Base-by-base conservation (phyloP, 345 rosid genomes). In the Sonneratia caseolaris region DNA sequence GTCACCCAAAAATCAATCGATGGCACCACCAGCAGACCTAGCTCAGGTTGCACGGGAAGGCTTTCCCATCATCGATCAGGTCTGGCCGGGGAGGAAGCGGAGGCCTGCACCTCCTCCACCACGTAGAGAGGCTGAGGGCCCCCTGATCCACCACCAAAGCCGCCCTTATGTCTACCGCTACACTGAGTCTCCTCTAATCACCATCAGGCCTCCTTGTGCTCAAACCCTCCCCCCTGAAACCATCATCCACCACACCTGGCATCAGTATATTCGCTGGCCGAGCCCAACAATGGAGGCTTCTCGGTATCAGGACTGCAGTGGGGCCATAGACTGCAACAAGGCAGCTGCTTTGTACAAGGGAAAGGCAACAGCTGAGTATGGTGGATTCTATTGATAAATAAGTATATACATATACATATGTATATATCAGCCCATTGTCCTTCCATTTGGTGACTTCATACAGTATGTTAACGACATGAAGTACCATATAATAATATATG, bases 151-250 rank as follows among this genome's bases (percentile, higher is more conserved):
- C 62, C 43, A 13, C 38, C 55, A 55, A 49, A 69, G 21, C 42
- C 14, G 37, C 43, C 66, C 73, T 13, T 70, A 37, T 3, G 38
- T 70, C 64, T 57, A 57, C 66, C 45, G 0, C 64, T 27, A 5
- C 49, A 38, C 73, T 19, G 53, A 37, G 55, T 43, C 55, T 61
- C 73, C 66, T 37, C 36, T 70, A 18, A 24, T 70, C 51, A 57
- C 73, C 37, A 5, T 13, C 16, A 70, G 66, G 73, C 24, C 13
- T 57, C 73, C 73, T 18, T 14, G 27, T 32, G 66, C 64, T 22
- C 64, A 22, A 8, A 21, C n/a, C 64, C 27, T 57, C 10, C 35
- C 64, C 35, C 4, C n/a, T 53, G 47, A 19, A 37, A 0, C 22
- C 19, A 19, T 53, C 43, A 16, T 51, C 35, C 7, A 14, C 64